Conservation (phyloP, 2,329 filamentous ascomycete species). For the Fusarium globosum region DNA sequence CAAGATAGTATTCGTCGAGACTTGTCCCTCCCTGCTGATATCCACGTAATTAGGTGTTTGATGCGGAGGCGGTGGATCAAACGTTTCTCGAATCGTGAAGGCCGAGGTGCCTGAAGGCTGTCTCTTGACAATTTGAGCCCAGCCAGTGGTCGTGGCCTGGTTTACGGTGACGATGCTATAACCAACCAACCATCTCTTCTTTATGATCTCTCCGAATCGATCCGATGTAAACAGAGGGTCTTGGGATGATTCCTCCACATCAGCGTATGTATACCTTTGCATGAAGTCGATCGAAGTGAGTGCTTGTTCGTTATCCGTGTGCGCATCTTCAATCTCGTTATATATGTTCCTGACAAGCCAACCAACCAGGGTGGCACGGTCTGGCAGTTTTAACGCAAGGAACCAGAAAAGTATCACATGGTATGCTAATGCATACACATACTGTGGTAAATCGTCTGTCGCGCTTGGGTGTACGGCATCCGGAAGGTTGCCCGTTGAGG, state of each 20-base stretch:
- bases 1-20: slow-evolving; percentile 70
- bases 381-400: slow-evolving; percentile 84
- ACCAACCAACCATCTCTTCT: slow-evolving; percentile 78
- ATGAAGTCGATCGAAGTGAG: slow-evolving; percentile 95
- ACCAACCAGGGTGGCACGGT: slow-evolving; percentile 84
- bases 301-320: slow-evolving; percentile 89
- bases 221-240: slow-evolving; percentile 73
- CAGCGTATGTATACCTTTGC: slow-evolving; percentile 87
- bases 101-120: slow-evolving; percentile 76
- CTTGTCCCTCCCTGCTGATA: slow-evolving; percentile 61
- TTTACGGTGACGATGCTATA: slow-evolving; percentile 80
- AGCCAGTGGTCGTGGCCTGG: slow-evolving; percentile 73
- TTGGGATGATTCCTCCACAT: slow-evolving; percentile 80
- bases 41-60: slow-evolving; percentile 63
- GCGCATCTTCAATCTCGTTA: slow-evolving; percentile 76
- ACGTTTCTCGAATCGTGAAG: slow-evolving; percentile 69
- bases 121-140: slow-evolving; percentile 77
- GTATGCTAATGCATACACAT: slow-evolving; percentile 92
- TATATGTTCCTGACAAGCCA: slow-evolving; percentile 93
- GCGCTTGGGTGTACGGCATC: slow-evolving; percentile 44
- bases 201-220: slow-evolving; percentile 72
- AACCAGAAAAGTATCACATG: slow-evolving; percentile 99
- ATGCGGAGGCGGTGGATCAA: slow-evolving; percentile 67
- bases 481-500: slow-evolving; percentile 23
- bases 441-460: slow-evolving; percentile 85